phyloP scores from a whole-genome alignment of 495 filamentous ascomycete species.

The Wilcoxina mikolae region DNA sequence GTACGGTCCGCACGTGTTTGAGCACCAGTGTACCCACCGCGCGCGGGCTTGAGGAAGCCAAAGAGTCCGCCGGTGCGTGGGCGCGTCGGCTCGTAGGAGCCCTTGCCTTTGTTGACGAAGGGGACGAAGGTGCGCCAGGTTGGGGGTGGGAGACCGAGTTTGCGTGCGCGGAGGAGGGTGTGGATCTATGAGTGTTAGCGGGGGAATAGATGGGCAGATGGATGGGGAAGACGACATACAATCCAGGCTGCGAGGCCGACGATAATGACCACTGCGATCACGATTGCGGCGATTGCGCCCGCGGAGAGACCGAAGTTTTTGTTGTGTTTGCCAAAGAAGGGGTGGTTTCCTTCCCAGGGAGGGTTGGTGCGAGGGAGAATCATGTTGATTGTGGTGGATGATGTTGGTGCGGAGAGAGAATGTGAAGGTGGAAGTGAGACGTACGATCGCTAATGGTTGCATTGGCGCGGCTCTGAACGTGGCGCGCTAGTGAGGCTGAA shows the following conservation, averaged over 20 bases:
- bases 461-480: too few relatives aligned
- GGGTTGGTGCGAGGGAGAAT: too few relatives aligned
- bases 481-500: too few relatives aligned
- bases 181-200: conserved; percentile 22
- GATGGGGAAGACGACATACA: conserved; percentile 16
- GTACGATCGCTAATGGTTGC: too few relatives aligned
- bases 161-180: conserved; percentile 35
- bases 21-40: conserved; percentile 28
- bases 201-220: neutral
- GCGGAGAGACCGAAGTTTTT: conserved; percentile 13
- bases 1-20: conserved; percentile 19
- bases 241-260: conserved; percentile 16
- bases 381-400: too few relatives aligned
- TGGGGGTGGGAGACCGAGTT: conserved; percentile 39
- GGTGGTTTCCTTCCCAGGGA: conserved; percentile 16
- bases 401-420: too few relatives aligned
- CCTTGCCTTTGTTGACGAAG: conserved; percentile 26
- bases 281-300: conserved; percentile 14
- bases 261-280: conserved; percentile 10
- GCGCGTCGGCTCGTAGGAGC: conserved; percentile 35
- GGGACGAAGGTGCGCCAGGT: conserved; percentile 37
- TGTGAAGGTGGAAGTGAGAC: too few relatives aligned
- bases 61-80: conserved; percentile 26
- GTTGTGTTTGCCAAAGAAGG: conserved; percentile 11
- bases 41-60: conserved; percentile 34